Base-by-base conservation (phyloP, 2,329 filamentous ascomycete genomes). In the Apiospora sp. region DNA sequence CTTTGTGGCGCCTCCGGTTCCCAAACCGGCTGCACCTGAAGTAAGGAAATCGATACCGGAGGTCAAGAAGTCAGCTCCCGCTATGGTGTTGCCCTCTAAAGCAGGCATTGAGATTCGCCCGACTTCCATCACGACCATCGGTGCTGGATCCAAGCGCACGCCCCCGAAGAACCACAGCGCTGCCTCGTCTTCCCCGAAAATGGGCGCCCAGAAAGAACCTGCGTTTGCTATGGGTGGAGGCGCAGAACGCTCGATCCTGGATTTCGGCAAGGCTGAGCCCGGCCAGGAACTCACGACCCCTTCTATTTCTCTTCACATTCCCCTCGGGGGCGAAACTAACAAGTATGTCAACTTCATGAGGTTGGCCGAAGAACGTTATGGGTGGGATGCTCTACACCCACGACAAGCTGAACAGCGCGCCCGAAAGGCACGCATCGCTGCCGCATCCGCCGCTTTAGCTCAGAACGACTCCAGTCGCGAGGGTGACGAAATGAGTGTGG, bases 301-400 rank as follows among this genome's bases (percentile, higher is more conserved):
- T 54, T 97, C 91, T 5, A 98, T 99, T 75, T 89, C 97, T 71
- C 88, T 99, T 24, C 92, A 93, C 71, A 92, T 99, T 72, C 91
- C 93, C 0, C 88, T 99, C 51, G 90, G 92, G 6, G 94, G 94
- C 54, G 91, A 94, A 77, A 92, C 90, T 48, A 98, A 98, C 81
- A 94, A 96, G 76, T 96, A 97, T 74, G 91, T 99, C 83, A 98
- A 98, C 82, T 98, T 98, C 76, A 95, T 96, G 79, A 94, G 94
- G 64, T 88, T 98, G 83, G 96, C 97, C 14, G 94, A 98, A 82
- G 95, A 97, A 75, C 93, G 92, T 74, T 98, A 98, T 81, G 96
- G 96, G 34, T 98, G 96, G 87, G 95, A 97, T 74, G 96, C 96
- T 0, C 87, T 98, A 48, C 95, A 98, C 80, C 96, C 96, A 43